Evolutionary conservation across 2,329 filamentous ascomycete genomes (phyloP).

Genomic region (Nigrograna mackinnonii): DNA sequence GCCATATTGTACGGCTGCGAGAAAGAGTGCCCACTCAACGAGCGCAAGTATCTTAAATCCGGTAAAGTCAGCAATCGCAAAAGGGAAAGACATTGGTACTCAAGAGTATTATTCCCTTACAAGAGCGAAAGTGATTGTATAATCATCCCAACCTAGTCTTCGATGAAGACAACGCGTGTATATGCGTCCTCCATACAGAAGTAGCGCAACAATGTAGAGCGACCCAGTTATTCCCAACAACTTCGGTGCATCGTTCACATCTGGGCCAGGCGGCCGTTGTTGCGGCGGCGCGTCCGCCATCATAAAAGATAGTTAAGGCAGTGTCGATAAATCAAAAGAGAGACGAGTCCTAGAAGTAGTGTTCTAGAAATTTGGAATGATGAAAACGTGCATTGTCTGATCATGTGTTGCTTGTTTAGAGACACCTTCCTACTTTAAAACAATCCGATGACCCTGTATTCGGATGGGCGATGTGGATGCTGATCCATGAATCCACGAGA

Average conservation of each 20-base stretch:
- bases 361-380: no score
- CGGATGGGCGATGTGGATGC: no score
- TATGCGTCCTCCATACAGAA: slow-evolving; percentile 12
- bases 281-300: no score
- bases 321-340: no score
- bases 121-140: slow-evolving; percentile 11
- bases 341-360: no score
- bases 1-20: slow-evolving; percentile 9
- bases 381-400: no score
- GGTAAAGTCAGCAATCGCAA: no score
- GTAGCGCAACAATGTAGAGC: slow-evolving; percentile 10
- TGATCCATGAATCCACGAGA: no score
- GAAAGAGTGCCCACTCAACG: slow-evolving; percentile 13
- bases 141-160: slow-evolving; percentile 20
- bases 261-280: slow-evolving; percentile 7
- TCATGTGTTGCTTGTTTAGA: no score
- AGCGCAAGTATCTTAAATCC: slow-evolving; percentile 15
- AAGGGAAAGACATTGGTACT: neutral
- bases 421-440: no score
- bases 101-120: slow-evolving; percentile 9
- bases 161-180: slow-evolving; percentile 8
- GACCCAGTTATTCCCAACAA: slow-evolving; percentile 14
- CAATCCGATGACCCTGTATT: no score
- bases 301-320: no score
- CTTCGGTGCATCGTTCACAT: slow-evolving; percentile 10